Evolutionary conservation across 2,329 filamentous ascomycete genomes (phyloP).

Genomic region (Coleophoma crateriformis): DNA sequence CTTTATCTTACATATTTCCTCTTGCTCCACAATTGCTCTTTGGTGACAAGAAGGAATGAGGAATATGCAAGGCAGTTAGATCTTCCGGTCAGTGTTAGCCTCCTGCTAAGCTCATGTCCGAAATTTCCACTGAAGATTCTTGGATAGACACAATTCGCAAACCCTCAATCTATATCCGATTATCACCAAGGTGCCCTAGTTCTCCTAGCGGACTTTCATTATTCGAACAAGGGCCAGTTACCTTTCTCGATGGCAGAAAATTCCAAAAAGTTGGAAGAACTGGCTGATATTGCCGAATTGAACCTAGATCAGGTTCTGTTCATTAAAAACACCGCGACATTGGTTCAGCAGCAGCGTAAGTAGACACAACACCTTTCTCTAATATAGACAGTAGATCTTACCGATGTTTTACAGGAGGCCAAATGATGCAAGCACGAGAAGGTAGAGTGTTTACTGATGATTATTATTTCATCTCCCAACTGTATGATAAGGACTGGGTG

Average conservation of each 20-base stretch:
- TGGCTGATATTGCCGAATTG: not conserved
- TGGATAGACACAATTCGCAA: not conserved
- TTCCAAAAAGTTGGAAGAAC: not conserved
- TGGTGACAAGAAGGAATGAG: not conserved
- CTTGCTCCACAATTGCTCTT: conserved; percentile 5
- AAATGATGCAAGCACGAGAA: no score
- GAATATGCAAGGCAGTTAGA: not conserved
- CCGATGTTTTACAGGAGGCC: no score
- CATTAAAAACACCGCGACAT: not conserved
- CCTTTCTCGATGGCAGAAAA: not conserved
- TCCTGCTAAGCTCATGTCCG: no score
- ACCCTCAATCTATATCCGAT: not conserved
- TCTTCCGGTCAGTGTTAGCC: no score
- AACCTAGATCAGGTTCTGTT: not conserved
- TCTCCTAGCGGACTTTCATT: conserved; percentile 4
- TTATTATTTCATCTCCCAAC: no score
- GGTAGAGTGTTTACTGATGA: no score
- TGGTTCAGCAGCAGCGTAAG: conserved; percentile 33
- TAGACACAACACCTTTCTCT: no score
- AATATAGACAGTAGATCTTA: no score
- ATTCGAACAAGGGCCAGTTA: not conserved
- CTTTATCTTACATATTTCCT: conserved; percentile 4
- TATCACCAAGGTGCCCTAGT: not conserved
- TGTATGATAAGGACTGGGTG: no score
- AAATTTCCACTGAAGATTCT: no score